Evolutionary conservation across 257 asterid species (phyloP).

Genomic region (Ajuga chamaepitys): DNA sequence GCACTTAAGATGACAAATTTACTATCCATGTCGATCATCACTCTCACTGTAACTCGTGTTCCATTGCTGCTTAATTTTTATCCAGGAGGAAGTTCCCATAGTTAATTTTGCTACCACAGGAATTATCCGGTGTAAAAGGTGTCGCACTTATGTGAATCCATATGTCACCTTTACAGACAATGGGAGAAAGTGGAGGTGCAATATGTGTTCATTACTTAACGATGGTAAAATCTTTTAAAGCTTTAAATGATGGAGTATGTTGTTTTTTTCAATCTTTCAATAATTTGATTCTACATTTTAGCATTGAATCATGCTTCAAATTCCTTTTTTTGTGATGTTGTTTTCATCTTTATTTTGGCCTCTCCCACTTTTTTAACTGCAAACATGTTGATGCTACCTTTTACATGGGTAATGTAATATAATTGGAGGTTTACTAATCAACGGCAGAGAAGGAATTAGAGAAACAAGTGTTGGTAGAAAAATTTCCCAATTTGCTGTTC

Average conservation of each 20-base stretch:
- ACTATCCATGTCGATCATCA: neutral
- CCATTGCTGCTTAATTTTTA: conserved; percentile 20
- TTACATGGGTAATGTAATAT: neutral
- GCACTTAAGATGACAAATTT: conserved; percentile 8
- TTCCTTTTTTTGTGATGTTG: conserved; percentile 1
- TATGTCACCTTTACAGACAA: conserved; percentile 49
- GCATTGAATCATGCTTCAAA: neutral
- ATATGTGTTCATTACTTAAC: conserved; percentile 57
- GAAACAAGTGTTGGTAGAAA: neutral
- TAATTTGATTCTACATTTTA: neutral
- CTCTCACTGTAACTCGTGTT: neutral
- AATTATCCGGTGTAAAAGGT: conserved; percentile 64
- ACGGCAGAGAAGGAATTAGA: neutral
- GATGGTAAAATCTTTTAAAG: conserved; percentile 37
- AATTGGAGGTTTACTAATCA: neutral
- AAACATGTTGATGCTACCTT: neutral
- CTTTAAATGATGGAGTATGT: conserved; percentile 2
- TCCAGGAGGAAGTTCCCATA: conserved; percentile 71
- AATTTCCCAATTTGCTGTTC: neutral
- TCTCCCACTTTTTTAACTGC: neutral
- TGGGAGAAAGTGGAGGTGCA: conserved; percentile 80
- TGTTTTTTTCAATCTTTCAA: neutral
- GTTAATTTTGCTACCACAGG: conserved; percentile 52
- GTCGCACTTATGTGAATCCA: conserved; percentile 72
- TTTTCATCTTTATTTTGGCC: neutral